phyloP scores from a whole-genome alignment of 805 yeast species.

The Candida jianshihensis region DNA sequence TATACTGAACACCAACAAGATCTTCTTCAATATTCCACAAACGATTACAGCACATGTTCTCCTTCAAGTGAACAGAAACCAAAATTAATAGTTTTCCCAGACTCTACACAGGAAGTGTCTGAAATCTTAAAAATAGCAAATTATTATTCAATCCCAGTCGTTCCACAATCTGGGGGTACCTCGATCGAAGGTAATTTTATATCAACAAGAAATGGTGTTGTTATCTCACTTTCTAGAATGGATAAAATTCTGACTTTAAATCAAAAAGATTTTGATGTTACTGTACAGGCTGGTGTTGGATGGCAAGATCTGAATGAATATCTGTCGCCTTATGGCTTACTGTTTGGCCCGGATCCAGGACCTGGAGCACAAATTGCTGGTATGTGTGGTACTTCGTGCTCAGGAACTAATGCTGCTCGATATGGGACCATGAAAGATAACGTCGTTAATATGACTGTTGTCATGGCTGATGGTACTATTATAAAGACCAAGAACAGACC shows the following conservation, averaged over 20 bases:
- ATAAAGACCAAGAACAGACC: conserved; percentile 66
- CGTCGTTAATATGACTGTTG: conserved; percentile 56
- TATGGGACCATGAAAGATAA: conserved; percentile 76
- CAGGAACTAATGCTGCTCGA: conserved; percentile 66
- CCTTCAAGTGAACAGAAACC: conserved; percentile 42
- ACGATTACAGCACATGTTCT: conserved; percentile 47
- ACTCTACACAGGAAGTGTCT: conserved; percentile 57
- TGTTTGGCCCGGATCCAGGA: conserved; percentile 74
- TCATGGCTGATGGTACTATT: conserved; percentile 67
- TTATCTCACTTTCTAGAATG: conserved; percentile 41
- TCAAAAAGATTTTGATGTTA: conserved; percentile 55
- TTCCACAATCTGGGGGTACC: conserved; percentile 70
- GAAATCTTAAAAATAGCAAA: conserved; percentile 49
- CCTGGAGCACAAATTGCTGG: conserved; percentile 75
- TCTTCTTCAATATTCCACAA: conserved; percentile 30
- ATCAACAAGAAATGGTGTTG: conserved; percentile 55
- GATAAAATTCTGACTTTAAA: conserved; percentile 46
- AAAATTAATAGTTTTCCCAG: conserved; percentile 48
- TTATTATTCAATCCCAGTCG: conserved; percentile 54
- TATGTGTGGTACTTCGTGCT: conserved; percentile 63
- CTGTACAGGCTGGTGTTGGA: conserved; percentile 67
- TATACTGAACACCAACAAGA: conserved; percentile 34
- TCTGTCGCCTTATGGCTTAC: conserved; percentile 44
- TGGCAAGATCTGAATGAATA: conserved; percentile 59
- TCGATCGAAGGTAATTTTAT: conserved; percentile 72